phyloP scores from a whole-genome alignment of 305 asterid genomes.

The Solanum hybrid region DNA sequence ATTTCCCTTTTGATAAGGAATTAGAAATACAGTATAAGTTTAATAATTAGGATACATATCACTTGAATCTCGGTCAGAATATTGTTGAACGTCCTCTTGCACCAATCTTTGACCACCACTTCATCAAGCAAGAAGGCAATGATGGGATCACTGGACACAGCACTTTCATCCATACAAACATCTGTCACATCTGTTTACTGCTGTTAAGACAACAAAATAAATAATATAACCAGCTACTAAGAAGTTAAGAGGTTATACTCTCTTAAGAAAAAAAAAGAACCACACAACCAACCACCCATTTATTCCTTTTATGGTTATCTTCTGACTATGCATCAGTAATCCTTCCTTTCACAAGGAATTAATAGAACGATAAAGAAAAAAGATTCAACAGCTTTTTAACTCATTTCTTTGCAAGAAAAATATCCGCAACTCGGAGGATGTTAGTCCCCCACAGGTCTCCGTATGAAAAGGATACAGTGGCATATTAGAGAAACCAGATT shows the following conservation, averaged over 20 bases:
- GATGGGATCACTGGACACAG: constrained; percentile 93
- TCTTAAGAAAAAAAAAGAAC: neutral
- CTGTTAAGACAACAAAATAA: constrained; percentile 40
- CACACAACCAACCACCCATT: neutral
- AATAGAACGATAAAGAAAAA: neutral
- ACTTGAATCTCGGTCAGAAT: constrained; percentile 44
- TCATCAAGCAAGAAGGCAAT: constrained; percentile 89
- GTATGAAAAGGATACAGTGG: constrained; percentile 72
- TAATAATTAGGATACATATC: constrained; percentile 70
- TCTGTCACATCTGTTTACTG: constrained; percentile 67
- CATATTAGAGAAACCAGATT: constrained; percentile 76
- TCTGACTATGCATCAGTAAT: neutral
- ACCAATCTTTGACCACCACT: constrained; percentile 97
- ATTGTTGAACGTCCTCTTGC: constrained; percentile 60
- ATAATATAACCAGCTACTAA: neutral
- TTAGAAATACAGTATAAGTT: neutral
- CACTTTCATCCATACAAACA: constrained; percentile 98
- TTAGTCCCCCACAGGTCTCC: neutral
- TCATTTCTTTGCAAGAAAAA: neutral
- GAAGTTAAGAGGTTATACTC: neutral
- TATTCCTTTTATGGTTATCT: neutral
- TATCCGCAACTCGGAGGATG: neutral
- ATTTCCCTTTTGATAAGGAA: neutral
- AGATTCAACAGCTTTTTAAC: neutral
- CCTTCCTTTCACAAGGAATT: neutral